Base-by-base conservation (phyloP, 306 rosid genomes). In the Abrus precatorius region DNA sequence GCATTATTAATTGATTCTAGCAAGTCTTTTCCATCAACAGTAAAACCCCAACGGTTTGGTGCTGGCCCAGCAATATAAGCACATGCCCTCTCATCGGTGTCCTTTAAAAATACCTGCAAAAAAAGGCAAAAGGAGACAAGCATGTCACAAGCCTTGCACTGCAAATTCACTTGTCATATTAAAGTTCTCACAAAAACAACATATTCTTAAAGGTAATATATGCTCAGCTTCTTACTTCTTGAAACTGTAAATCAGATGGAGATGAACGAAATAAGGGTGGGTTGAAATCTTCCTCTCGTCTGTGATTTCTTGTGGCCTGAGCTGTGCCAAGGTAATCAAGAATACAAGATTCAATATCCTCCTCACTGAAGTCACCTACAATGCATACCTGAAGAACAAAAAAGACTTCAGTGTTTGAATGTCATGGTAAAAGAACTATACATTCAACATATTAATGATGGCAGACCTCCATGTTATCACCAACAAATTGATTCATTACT, bases 1-100 rank as follows among this genome's bases (percentile, higher is more conserved):
- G 80, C 85, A 74, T 80, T 82, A 56, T 69, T 78, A 68, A 90
- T 77, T 5, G 91, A 88, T 86, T 84, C 87, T 65, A 93, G 79
- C 71, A 93, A 86, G 78, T 93, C 97, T 52, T 74, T 55, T 47
- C 97, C 97, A 68, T 95, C 97, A 62, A 88, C 97, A 12, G 94
- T 92, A 75, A 84, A 86, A 82, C 99, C 99, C 99, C 99, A 95
- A 79, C 99, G 98, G 86, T 93, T 95, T 68, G 99, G 99, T 52
- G 99, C 96, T 33, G 99, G 99, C 69, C 98, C 98, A 80, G 99
- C 94, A 91, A 95, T 92, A 84, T 93, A 95, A 43, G 99, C 99
- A 79, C 99, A 95, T 72, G 99, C 99, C 80, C 99, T 95, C 88
- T 95, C 99, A 83, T 95, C 99, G 1, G 98, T 93, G 76, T 93